Evolutionary conservation across 768 basidiomycete species (phyloP), one percentile per base, ranked within the genome.

Genomic region (Harrya chromipes): DNA sequence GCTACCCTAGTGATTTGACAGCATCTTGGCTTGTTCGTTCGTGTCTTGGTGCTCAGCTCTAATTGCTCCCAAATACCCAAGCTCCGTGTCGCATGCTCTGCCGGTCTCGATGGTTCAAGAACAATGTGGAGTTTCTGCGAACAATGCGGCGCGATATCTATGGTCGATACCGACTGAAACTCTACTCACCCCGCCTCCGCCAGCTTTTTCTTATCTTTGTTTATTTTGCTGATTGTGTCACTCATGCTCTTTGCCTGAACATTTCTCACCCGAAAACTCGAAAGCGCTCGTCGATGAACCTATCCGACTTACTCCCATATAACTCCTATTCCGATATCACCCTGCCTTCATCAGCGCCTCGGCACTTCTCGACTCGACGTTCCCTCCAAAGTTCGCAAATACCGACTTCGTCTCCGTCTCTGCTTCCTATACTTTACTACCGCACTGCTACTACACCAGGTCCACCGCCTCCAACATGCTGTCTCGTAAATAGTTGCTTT

Each of bases 61-160:
- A 75, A 76, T 43, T 91, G 89, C 59, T 81, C 81, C 21, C 87
- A 89, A 69, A 89, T 91, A 51, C 89, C 89, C 14, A 90, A 90
- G 67, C 78, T 91, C 57, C 83, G 86, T 55, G 75, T 91, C 50
- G 86, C 89, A 29, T 90, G 88, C 59, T 81, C 86, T 29, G 68
- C 86, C 17, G 81, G 85, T 46, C 69, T 75, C 52, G 81, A 82
- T 55, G 88, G 88, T 53, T 80, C 79, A 64, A 66, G 68, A 49
- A 83, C 87, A 16, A 90, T 91, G 87, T 91, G 89, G 89, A 84
- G 83, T 61, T 84, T 87, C 65, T 91, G 89, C 68, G 88, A 90
- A 76, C 78, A 89, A 73, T 91, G 89, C 66, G 89, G 89, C 68
- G 85, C 89, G 50, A 90, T 91, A 67, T 87, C 87, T 54, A 90